A percentile compares a stretch with the other conserved stretches of the same genome.
phyloP scores from a whole-genome alignment of 768 basidiomycete genomes.

The Xerocomus spinulosus region DNA sequence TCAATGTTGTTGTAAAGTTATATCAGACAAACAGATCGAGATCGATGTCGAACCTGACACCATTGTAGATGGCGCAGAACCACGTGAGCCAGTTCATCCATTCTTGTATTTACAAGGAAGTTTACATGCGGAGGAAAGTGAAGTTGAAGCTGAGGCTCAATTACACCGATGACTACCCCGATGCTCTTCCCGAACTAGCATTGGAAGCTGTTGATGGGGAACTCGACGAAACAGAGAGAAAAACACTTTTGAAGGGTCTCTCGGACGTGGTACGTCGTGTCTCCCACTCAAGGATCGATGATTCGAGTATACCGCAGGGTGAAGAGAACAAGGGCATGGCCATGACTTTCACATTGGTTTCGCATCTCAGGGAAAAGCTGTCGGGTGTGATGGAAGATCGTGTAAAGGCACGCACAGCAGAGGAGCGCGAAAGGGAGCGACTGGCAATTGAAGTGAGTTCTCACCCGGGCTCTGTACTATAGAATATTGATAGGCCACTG shows the following conservation, averaged over 20 bases:
- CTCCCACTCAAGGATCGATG: neutral
- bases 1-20: constrained; percentile 63
- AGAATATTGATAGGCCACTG: constrained; percentile 3
- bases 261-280: constrained; percentile 46
- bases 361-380: constrained; percentile 76
- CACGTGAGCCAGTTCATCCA: constrained; percentile 37
- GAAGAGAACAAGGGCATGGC: constrained; percentile 91
- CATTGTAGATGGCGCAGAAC: constrained; percentile 53
- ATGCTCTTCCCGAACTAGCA: constrained; percentile 68
- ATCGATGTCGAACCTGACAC: constrained; percentile 90
- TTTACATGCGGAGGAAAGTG: constrained; percentile 48
- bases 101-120: constrained; percentile 3
- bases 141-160: constrained; percentile 65
- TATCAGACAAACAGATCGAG: constrained; percentile 75
- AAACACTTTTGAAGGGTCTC: constrained; percentile 52
- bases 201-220: constrained; percentile 63
- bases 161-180: constrained; percentile 83
- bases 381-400: constrained; percentile 58
- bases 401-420: constrained; percentile 49
- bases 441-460: constrained; percentile 65
- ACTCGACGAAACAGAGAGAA: constrained; percentile 54
- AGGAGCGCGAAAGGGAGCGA: constrained; percentile 71
- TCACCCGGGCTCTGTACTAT: neutral
- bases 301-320: constrained; percentile 41
- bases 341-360: constrained; percentile 94